Base-by-base conservation (phyloP, 768 basidiomycete species). In the Termitomyces bulborhizus region DNA sequence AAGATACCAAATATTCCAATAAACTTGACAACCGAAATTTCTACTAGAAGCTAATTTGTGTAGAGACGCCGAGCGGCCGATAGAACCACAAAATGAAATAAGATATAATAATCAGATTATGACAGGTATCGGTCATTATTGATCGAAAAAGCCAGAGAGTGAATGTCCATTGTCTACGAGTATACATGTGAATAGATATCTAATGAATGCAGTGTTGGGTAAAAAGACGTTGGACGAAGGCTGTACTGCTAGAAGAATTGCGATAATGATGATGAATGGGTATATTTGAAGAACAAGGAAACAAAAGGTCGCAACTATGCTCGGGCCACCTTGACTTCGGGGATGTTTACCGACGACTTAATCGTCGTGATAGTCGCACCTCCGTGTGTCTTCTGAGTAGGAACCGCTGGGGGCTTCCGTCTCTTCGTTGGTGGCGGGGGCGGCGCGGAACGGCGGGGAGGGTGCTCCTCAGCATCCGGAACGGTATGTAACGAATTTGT, bases 361-460 rank as follows among this genome's bases (percentile, higher is more conserved):
- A 88, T 86, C 1, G 84, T 73, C 6, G 82, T 83, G 34, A 88
- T 83, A 36, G 79, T 81, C 21, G 76, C 78, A 8, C 81, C 83
- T 13, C 77, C 63, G 53, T 77, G 74, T 0, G 76, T 77, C 47
- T 66, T 73, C 31, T 72, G 74, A 1, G 77, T 69, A 9, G 89
- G 86, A 44, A 85, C 75, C 15, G 88, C 84, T 34, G 89, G 88
- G 1, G 88, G 83, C 61, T 86, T 87, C 63, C 88, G 71, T 44
- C 88, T 75, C 63, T 83, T 82, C 3, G 78, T 78, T 18, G 86
- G 85, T 18, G 86, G 85, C 9, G 83, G 78, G n/a, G 88, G 83
- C 0, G 88, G 84, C 2, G 87, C 78, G 4, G 78, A 72, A 53
- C 82, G 69, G 53, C 79, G 75, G 32, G 63, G 70, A 49, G 66